Base-by-base conservation (phyloP, 2,329 filamentous ascomycete genomes). In the Exophiala oligosperma region DNA sequence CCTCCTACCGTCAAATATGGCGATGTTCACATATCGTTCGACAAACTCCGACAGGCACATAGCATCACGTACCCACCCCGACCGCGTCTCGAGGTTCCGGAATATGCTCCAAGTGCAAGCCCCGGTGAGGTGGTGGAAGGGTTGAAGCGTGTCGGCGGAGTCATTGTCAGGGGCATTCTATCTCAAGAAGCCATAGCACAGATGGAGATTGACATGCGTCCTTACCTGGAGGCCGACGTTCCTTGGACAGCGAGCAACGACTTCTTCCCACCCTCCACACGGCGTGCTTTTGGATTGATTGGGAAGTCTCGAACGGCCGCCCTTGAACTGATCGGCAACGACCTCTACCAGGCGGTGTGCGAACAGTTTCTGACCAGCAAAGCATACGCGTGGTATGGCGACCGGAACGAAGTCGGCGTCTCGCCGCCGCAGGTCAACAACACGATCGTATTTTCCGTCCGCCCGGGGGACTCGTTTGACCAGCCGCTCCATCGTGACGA, bases 311-410 rank as follows among this genome's bases (percentile, higher is more conserved):
- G 24, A 28, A 35, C 56, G 2, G 24, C 37, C 23, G 56, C 56
- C 7, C 1, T 49, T 37, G 35, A 49, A 11, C 14, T 64, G 2
- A 56, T 69, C 17, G 67, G 68, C 63, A 63, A 70, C 12, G 66
- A 65, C 0, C 57, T 71, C 2, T 71, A 65, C 29, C 67, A 63
- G 17, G 51, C 52, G 2, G 60, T 69, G 9, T 66, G 64, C 52
- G 62, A 62, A 2, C 55, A 66, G 8, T 66, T 71, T 14, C 57
- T 71, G 0, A 70, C 69, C 1, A 68, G 66, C 7, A 59, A 58
- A 37, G 28, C 51, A 12, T 58, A 55, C 26, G 26, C 40, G 14
- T 55, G 51, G 56, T 58, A 58, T 14, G 49, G 40, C 11, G 35
- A 41, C 54, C 23, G 47, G 7, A 35, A 53, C 28, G 21, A 57